These are phyloP conservation scores for Myriosclerotinia curreyana DNA, from an alignment of 2,329 filamentous ascomycete species.

Conservation along the genomic window DNA sequence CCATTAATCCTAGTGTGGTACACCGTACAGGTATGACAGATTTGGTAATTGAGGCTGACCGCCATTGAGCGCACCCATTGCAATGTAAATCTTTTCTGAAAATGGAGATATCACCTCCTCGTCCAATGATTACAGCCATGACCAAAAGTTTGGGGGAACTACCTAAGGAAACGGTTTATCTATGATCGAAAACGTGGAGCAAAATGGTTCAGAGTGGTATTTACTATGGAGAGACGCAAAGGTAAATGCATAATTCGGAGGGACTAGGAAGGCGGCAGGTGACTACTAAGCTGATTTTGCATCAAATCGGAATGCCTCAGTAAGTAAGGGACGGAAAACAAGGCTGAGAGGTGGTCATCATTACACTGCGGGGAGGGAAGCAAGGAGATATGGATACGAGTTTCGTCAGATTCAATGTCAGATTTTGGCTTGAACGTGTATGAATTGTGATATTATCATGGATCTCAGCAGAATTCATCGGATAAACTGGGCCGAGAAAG, in stretches of 20 bases:
- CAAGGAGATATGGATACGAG: conserved; percentile 14
- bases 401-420: background rate
- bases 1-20: background rate
- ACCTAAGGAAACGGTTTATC: background rate
- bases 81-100: background rate
- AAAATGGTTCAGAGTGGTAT: background rate
- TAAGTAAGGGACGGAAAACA: background rate
- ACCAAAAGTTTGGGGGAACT: background rate
- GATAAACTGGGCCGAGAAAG: background rate
- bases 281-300: background rate
- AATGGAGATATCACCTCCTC: background rate
- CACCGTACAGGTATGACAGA: background rate
- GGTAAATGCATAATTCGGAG: background rate
- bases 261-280: no score
- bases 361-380: background rate
- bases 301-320: background rate
- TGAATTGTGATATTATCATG: background rate
- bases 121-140: background rate
- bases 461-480: background rate
- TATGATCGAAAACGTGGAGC: background rate
- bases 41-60: background rate
- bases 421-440: conserved; percentile 5
- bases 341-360: background rate
- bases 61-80: background rate
- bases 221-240: background rate